Evolutionary conservation across 495 filamentous ascomycete species (phyloP), one percentile per base, ranked within the genome.

Genomic region (Daldinia decipiens): DNA sequence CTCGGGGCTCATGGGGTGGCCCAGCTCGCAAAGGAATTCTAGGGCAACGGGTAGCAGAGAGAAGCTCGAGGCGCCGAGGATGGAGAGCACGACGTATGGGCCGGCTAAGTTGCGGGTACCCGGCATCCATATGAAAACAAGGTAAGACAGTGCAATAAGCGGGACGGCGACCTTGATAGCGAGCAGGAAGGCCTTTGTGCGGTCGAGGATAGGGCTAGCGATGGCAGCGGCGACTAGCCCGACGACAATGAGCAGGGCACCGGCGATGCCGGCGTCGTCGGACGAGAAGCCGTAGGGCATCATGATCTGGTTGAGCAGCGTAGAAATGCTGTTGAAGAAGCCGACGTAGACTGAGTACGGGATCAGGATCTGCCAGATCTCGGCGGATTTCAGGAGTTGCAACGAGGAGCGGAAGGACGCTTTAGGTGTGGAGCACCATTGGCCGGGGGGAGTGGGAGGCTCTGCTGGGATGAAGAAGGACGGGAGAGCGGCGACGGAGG

Each of bases 261-360:
- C 95, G 12, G 91, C 91, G 77, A 98, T 92, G 56, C 95, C 95
- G 40, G 95, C 92, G 43, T 97, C 85, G 47, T 89, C 89, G 77
- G 94, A 91, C 59, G 80, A 85, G 85, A 90, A 97, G 68, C 84
- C 87, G 81, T 97, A 92, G 0, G 95, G 95, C 7, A 86, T 79
- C 62, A 98, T 87, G 78, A 98, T 91, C 76, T 97, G 94, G 83
- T 94, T 96, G 1, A 98, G 83, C 4, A 98, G 88, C 13, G 92
- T 91, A 53, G 94, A 96, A 73, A 93, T 80, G 77, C 89, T 89
- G 84, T 97, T 98, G 87, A 99, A 99, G 83, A 94, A 90, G 47
- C 90, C 92, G 67, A 98, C 92, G 81, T 95, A 97, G 76, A 94
- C 77, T 53, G 87, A 79, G 81, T 95, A 99, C 57, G 93, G 88